These are phyloP conservation scores for Xylaria polymorpha DNA, from an alignment of 2,329 filamentous ascomycete species.

Conservation along the genomic window DNA sequence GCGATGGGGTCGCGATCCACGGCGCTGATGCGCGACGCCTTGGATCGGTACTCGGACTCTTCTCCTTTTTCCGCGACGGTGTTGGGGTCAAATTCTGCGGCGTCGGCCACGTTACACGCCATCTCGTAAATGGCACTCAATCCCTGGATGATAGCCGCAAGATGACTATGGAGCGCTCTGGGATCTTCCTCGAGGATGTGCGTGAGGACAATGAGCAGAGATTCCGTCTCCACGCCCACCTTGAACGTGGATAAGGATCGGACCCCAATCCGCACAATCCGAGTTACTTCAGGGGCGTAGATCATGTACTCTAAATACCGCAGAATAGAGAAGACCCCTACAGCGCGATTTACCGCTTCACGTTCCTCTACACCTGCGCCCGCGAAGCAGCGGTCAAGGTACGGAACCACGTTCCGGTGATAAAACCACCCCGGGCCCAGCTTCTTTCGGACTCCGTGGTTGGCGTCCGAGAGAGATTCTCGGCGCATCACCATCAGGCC, in stretches of 20 bases:
- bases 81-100: constrained; percentile 29
- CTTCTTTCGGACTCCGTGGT: constrained; percentile 46
- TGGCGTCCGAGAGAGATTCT: constrained; percentile 44
- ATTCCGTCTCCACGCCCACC: constrained; percentile 57
- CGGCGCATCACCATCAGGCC: constrained; percentile 47
- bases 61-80: not conserved
- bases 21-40: constrained; percentile 15
- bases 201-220: constrained; percentile 62
- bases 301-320: constrained; percentile 62
- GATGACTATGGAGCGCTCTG: constrained; percentile 59
- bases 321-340: constrained; percentile 62
- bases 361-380: constrained; percentile 41
- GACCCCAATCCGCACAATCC: constrained; percentile 62
- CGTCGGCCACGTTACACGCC: constrained; percentile 43
- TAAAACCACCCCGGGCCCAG: constrained; percentile 48
- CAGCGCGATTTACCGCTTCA: constrained; percentile 56
- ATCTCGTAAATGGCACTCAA: constrained; percentile 54
- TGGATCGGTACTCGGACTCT: constrained; percentile 15
- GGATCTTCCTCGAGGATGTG: constrained; percentile 61
- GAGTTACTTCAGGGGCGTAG: constrained; percentile 63
- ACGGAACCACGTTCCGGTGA: constrained; percentile 48
- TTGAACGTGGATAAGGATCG: constrained; percentile 58
- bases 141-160: constrained; percentile 62
- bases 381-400: constrained; percentile 57
- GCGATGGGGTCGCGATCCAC: constrained; percentile 38